Percentiles rank a stretch among this genome's conserved stretches.
These are phyloP conservation scores for Mucor velutinosus DNA, from an alignment of 371 early-diverging fungal species.

Conservation along the genomic window DNA sequence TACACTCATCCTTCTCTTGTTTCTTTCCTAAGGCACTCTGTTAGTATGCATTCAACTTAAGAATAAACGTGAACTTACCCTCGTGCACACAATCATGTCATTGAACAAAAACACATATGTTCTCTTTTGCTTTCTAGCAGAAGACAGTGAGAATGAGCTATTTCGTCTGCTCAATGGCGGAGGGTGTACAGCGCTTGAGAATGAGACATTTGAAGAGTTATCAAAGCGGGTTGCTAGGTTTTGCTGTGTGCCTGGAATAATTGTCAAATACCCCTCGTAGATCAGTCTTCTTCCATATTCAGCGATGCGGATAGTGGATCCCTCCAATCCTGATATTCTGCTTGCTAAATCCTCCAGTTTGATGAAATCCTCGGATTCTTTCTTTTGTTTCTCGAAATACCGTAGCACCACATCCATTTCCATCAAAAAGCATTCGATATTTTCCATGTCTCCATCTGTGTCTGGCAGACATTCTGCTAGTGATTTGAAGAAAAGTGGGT, in stretches of 20 bases:
- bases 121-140: constrained; percentile 16
- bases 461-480: constrained; percentile 15
- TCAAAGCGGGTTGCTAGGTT: neutral
- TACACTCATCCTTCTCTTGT: constrained; percentile 48
- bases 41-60: neutral
- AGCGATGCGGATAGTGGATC: constrained; percentile 22
- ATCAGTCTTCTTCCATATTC: constrained; percentile 31
- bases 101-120: constrained; percentile 47
- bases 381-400: constrained; percentile 36
- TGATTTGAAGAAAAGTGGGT: constrained; percentile 44
- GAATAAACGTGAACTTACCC: constrained; percentile 12
- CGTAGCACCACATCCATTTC: constrained; percentile 33
- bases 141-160: constrained; percentile 24
- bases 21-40: constrained; percentile 19
- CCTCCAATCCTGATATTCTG: constrained; percentile 36
- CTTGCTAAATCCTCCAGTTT: constrained; percentile 34
- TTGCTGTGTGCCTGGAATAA: constrained; percentile 25
- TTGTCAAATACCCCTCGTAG: constrained; percentile 35
- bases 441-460: neutral
- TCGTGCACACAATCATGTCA: constrained; percentile 43
- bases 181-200: constrained; percentile 4
- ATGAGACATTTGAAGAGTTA: constrained; percentile 1
- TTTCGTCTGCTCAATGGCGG: constrained; percentile 20
- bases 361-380: constrained; percentile 29
- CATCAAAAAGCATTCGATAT: constrained; percentile 17